Evolutionary conservation across 2,329 filamentous ascomycete species (phyloP), one percentile per base, ranked within the genome.

Genomic region (Ceratocystiopsis sp.): DNA sequence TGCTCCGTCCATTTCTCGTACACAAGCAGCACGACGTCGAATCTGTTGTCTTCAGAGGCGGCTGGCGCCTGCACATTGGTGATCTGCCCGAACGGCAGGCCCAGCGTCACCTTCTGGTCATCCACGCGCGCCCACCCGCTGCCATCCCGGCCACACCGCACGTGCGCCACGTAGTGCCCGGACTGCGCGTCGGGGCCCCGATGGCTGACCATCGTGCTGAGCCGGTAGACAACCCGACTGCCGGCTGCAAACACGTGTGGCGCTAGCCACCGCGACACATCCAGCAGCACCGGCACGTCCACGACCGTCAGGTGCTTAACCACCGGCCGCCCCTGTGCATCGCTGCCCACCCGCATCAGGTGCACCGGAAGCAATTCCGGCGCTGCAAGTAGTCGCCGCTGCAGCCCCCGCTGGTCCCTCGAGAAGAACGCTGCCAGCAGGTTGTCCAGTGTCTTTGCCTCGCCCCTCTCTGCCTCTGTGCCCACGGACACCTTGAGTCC

Each of bases 1-100:
- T 42, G 41, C 29, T 48, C 48, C 4, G 46, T 17, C 18, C 36
- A 42, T 38, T 51, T 51, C 25, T 51, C 49, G 40, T 51, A 51
- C 7, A 51, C 14, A 13, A 51, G 29, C 35, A 50, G 18, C 4
- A 45, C 37, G 3, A 46, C 43, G 19, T 48, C 45, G 21, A 41
- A 51, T 42, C 42, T 42, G 29, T 41, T 29, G 25, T 29, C 25
- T 6, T 29, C 19, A 7, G 19, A 21, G 19, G 19, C 19, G 19
- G 19, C 7, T 10, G 25, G 25, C 9, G 25, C 25, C 25, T 8
- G 42, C 4, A 7, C 8, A 41, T 50, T 50, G 36, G 33, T 25
- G 32, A 49, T 43, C n/a, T 25, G 36, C 12, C 33, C n/a, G 16
- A 35, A 37, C 4, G 48, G 38, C 32, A 44, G 12, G 11, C 18